These are phyloP conservation scores for Fraxinus xanthoxyloides DNA, from an alignment of 305 asterid genomes.

Conservation along the genomic window DNA sequence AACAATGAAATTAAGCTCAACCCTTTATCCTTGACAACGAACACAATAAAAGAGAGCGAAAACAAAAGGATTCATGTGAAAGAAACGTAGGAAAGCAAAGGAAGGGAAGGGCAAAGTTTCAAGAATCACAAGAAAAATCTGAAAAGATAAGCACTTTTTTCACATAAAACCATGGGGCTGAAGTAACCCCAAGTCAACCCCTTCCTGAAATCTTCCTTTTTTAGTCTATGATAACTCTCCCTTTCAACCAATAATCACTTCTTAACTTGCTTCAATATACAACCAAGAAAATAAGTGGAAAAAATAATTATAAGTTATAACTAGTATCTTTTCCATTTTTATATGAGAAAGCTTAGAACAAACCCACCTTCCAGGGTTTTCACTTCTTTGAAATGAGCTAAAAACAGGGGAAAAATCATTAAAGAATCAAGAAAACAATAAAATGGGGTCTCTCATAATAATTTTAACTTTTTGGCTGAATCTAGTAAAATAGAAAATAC, in stretches of 20 bases:
- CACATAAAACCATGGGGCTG: conserved; percentile 70
- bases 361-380: conserved; percentile 23
- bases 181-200: conserved; percentile 69
- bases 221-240: conserved; percentile 32
- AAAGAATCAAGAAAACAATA: conserved; percentile 27
- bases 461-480: not conserved
- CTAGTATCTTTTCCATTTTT: conserved; percentile 11
- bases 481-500: conserved; percentile 13
- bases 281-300: conserved; percentile 24
- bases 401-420: conserved; percentile 13
- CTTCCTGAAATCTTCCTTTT: conserved; percentile 36
- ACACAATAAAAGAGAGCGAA: conserved; percentile 34
- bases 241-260: conserved; percentile 52
- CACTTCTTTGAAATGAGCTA: conserved; percentile 30
- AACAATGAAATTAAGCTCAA: conserved; percentile 24
- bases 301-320: conserved; percentile 8
- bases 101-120: conserved; percentile 29
- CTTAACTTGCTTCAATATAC: conserved; percentile 22
- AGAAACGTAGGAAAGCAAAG: conserved; percentile 35
- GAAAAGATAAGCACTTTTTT: conserved; percentile 44
- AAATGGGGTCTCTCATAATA: not conserved
- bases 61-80: conserved; percentile 36
- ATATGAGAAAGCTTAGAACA: conserved; percentile 6
- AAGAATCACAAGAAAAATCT: conserved; percentile 71
- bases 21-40: conserved; percentile 25